phyloP scores from a whole-genome alignment of 2,329 filamentous ascomycete species.

The Aspergillus pseudonomiae region DNA sequence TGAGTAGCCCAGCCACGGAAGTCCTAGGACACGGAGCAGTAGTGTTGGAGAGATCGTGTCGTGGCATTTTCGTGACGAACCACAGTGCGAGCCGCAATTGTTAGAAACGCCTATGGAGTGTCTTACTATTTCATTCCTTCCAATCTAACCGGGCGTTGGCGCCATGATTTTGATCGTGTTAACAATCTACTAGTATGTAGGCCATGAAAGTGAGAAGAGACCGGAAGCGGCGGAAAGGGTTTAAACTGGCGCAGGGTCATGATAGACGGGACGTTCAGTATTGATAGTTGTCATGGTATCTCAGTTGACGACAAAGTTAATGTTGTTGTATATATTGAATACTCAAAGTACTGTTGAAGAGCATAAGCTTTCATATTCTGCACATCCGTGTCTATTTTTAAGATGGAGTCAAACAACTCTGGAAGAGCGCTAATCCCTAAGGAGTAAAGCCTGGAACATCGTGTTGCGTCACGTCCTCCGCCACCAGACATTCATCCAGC shows the following conservation, averaged over 20 bases:
- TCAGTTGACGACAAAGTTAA: not conserved
- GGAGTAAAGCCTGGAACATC: not conserved
- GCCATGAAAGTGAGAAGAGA: not conserved
- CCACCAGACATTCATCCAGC: not conserved
- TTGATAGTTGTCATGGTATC: not conserved
- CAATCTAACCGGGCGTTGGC: not conserved
- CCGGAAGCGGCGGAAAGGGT: not conserved
- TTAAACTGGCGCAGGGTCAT: not conserved
- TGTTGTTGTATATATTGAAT: not conserved
- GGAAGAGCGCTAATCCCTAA: not conserved
- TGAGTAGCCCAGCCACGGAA: not conserved
- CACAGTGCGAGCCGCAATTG: not conserved
- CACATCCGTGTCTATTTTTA: not conserved
- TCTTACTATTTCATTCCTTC: not conserved
- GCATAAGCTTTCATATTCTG: not conserved
- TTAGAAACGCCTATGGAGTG: not conserved
- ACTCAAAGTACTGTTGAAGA: not conserved
- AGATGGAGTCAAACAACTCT: not conserved
- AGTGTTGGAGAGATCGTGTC: not conserved
- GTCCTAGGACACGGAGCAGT: not conserved
- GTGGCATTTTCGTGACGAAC: not conserved
- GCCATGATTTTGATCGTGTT: not conserved
- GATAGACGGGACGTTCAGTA: not conserved
- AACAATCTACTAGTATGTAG: not conserved
- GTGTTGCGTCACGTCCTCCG: slow-evolving; percentile 4